A percentile compares a stretch with the other conserved stretches of the same genome.
Conservation (phyloP, 1,284 basidiomycete genomes). For the Melampsora americana region DNA sequence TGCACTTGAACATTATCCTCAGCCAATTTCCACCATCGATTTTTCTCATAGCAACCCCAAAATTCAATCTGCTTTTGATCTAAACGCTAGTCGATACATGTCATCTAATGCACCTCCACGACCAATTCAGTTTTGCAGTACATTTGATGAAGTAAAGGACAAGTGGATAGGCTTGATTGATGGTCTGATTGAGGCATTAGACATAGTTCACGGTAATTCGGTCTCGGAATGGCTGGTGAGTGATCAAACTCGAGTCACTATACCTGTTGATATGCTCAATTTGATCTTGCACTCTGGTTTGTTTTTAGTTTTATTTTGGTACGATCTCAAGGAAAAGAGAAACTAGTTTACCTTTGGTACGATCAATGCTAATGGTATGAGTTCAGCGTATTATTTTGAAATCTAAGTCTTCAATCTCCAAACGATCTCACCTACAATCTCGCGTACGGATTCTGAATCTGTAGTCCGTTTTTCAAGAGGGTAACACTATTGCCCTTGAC, state of each 20-base stretch:
- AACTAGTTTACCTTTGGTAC: conserved; percentile 22
- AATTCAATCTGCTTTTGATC: conserved; percentile 24
- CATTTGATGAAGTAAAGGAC: conserved; percentile 11
- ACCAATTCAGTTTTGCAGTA: conserved; percentile 25
- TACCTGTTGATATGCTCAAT: background rate
- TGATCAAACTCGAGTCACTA: background rate
- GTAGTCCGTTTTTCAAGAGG: conserved; percentile 35
- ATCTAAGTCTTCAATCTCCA: background rate
- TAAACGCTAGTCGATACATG: conserved; percentile 16
- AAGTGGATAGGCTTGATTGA: conserved; percentile 7
- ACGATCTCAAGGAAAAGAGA: conserved; percentile 22
- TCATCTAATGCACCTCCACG: conserved; percentile 33
- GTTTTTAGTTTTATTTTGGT: conserved; percentile 13
- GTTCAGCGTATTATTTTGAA: background rate
- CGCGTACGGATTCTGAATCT: background rate
- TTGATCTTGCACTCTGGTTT: conserved; percentile 6
- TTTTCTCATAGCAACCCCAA: background rate
- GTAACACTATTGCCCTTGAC: conserved; percentile 22
- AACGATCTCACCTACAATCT: too few relatives aligned
- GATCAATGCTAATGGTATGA: conserved; percentile 34
- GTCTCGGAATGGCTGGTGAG: conserved; percentile 38
- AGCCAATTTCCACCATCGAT: background rate
- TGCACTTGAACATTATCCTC: background rate
- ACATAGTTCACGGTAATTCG: background rate
- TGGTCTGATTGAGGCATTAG: conserved; percentile 2